Evolutionary conservation across 768 basidiomycete species (phyloP), one percentile per base, ranked within the genome.

Genomic region (Tephrocybe rancida): DNA sequence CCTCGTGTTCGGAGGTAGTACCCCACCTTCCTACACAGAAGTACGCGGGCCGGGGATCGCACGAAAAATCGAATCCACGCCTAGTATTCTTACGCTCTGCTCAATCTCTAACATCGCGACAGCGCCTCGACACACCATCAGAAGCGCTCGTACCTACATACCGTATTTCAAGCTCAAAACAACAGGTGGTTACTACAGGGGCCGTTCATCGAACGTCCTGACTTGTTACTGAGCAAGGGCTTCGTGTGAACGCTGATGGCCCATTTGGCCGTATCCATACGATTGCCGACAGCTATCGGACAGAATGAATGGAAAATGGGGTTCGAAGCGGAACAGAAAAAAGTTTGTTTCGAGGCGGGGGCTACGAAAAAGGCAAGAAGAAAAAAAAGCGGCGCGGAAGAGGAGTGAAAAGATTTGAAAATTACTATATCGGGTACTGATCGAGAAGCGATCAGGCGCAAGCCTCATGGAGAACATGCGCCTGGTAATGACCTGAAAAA

Each of bases 381-480:
- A 30, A 37, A 44, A 52, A 48, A 44, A 43, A 35, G 24, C 44
- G 43, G 38, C 19, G 30, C 22, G n/a, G n/a, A n/a, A n/a, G n/a
- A n/a, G n/a, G n/a, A 55, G 19, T 24, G 34, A 19, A 45, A 16
- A 50, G 19, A n/a, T 27, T 50, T 38, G n/a, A 25, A n/a, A 22
- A 41, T 45, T 52, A 18, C 52, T 32, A 43, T 41, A 54, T 54
- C 41, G 44, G 41, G 52, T 16, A 30, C 42, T 16, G 49, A 54
- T 55, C 57, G 39, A 44, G 48, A 35, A 44, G 30, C 41, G 55
- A 57, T 52, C 47, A 52, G 44, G 45, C 45, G 38, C 44, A 30
- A 44, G 44, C 56, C 56, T 57, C 43, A 46, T 26, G 52, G 43
- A 42, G 10, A 42, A 57, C 52, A 49, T 42, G 52, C 44, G 37